Conservation (phyloP, 2,329 filamentous ascomycete genomes). For the Zasmidium citrigriseum region DNA sequence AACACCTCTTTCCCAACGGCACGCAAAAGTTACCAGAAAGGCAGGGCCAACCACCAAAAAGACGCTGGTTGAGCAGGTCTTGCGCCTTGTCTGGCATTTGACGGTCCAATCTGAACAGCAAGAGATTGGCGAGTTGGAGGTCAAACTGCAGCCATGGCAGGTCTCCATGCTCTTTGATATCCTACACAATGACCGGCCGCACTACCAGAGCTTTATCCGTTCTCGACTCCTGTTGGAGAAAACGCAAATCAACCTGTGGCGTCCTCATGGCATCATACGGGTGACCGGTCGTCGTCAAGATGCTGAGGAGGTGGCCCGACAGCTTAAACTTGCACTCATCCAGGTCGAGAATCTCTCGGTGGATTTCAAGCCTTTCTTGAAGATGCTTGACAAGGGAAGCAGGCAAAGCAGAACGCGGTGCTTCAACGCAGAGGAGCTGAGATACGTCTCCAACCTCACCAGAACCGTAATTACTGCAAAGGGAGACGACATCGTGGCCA, state of each 20-base stretch:
- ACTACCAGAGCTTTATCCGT: conserved; percentile 22
- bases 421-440: conserved; percentile 19
- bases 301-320: conserved; percentile 29
- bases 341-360: conserved; percentile 16
- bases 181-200: conserved; percentile 6
- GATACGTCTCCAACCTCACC: conserved; percentile 20
- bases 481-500: conserved; percentile 1
- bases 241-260: conserved; percentile 23
- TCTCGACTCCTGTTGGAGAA: conserved; percentile 23
- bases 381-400: conserved; percentile 13
- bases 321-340: conserved; percentile 24
- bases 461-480: conserved; percentile 15
- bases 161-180: conserved; percentile 30
- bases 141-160: conserved; percentile 31
- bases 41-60: conserved; percentile 12
- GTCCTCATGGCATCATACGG: conserved; percentile 27
- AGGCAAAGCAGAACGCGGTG: not conserved
- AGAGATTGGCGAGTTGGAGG: conserved; percentile 30
- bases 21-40: conserved; percentile 9
- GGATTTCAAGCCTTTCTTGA: conserved; percentile 17
- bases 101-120: conserved; percentile 26
- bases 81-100: conserved; percentile 30
- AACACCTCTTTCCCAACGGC: conserved; percentile 27
- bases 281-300: conserved; percentile 33
- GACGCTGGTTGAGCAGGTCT: conserved; percentile 26